Conservation (phyloP, 2,329 filamentous ascomycete species). For the Neonectria coccinea region DNA sequence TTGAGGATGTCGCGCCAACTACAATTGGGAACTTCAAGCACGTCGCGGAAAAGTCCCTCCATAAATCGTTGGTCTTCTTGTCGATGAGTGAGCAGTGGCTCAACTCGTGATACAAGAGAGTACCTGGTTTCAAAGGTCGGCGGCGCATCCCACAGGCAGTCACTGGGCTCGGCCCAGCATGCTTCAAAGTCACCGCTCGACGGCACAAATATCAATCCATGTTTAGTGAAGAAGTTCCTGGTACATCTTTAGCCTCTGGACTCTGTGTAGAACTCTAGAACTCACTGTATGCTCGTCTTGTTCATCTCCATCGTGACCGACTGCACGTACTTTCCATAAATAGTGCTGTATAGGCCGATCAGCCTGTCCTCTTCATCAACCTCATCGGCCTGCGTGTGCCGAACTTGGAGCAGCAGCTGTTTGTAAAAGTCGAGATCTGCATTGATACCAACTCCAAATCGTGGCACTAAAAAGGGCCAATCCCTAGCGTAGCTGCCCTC, state of each 20-base stretch:
- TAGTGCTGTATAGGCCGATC: not conserved
- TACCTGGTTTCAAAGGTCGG: not conserved
- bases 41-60: not conserved
- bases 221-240: not conserved
- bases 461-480: slow-evolving; percentile 2
- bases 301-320: not conserved
- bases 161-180: not conserved
- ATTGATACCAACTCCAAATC: not conserved
- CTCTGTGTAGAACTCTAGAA: not conserved
- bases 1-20: not conserved
- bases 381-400: not conserved
- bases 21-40: not conserved
- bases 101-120: not conserved
- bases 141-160: slow-evolving; percentile 2
- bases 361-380: not conserved
- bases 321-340: slow-evolving; percentile 9
- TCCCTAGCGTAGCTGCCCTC: not conserved
- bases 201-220: not conserved
- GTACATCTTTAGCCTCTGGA: slow-evolving; percentile 1
- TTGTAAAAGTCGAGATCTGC: not conserved
- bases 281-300: not conserved
- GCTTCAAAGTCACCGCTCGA: not conserved
- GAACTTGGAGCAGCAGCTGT: not conserved
- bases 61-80: not conserved
- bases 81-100: not conserved